Base-by-base conservation (phyloP, 2,329 filamentous ascomycete species). In the Calonectria naviculata region DNA sequence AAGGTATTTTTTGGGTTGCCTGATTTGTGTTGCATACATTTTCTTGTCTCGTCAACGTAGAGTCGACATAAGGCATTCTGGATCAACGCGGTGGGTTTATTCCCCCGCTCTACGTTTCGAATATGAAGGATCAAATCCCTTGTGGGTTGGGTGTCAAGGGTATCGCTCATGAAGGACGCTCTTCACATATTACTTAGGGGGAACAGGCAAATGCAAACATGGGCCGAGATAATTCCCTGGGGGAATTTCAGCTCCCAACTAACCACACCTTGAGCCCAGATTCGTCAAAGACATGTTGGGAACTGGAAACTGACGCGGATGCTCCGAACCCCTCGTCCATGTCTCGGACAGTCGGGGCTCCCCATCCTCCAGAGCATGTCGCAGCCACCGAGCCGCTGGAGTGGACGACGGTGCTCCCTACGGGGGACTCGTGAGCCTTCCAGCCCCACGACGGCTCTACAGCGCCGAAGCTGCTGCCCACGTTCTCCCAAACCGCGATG, bases 401-500 rank as follows among this genome's bases (percentile, higher is more conserved):
- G 74, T 91, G 89, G 68, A 91, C 78, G 17, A 84, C 82, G 9
- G 87, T 83, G 47, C 86, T 87, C 10, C 88, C 87, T 0, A 91
- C 82, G 0, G 88, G 85, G 1, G 86, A 84, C 6, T 78, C 78
- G 68, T 89, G 86, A 0, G 85, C 85, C 24, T 82, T 75, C 86
- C 88, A 91, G n/a, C 79, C 77, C 88, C 89, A 90, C 0, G 84
- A 80, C 4, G 85, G 84, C 29, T 82, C 77, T 26, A 84, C 78
- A 8, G 83, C 81, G 19, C 89, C 89, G 52, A 83, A 85, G 3
- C 72, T 74, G 44, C 79, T 81, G 29, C 90, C 90, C 0, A 91
- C 87, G 13, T 84, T 84, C 49, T 92, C 88, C 88, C 89, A 93
- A 8, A 92, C 86, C 52, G 84, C 84, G n/a, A 91, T 87, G 4